Percentiles rank a stretch among this genome's conserved stretches.
These are phyloP conservation scores for Purpureocillium takamizusanense DNA, from an alignment of 2,329 filamentous ascomycete species.

Conservation along the genomic window DNA sequence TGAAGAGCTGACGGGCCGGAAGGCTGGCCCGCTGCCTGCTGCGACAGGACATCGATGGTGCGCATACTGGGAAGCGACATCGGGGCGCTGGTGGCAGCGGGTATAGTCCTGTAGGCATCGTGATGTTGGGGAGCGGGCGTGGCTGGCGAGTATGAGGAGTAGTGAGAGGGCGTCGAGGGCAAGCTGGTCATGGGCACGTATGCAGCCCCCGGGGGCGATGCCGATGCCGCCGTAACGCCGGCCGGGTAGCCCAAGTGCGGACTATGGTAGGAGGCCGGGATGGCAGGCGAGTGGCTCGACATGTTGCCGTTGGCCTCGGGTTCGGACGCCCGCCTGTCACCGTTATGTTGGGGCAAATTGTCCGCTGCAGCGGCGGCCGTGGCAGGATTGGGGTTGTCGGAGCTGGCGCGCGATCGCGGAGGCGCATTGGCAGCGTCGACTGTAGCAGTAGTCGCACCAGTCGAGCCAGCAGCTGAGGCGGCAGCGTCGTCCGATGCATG, in stretches of 20 bases:
- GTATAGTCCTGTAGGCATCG: conserved; percentile 20
- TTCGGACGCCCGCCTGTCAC: conserved; percentile 19
- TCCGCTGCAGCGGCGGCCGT: conserved; percentile 7
- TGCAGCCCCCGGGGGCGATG: conserved; percentile 12
- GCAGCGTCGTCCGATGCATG: background rate
- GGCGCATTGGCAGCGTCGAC: background rate
- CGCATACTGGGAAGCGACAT: conserved; percentile 32
- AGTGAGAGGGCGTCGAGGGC: conserved; percentile 15
- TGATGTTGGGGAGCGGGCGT: conserved; percentile 13
- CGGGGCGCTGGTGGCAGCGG: conserved; percentile 15
- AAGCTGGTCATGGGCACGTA: conserved; percentile 13
- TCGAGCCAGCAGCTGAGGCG: background rate
- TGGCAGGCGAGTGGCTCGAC: conserved; percentile 18
- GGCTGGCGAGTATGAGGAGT: conserved; percentile 20
- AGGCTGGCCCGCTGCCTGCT: conserved; percentile 13
- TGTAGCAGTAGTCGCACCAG: background rate
- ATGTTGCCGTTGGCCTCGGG: conserved; percentile 17
- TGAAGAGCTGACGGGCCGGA: conserved; percentile 13
- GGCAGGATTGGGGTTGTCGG: conserved; percentile 7
- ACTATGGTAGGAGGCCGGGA: conserved; percentile 12
- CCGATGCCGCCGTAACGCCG: conserved; percentile 6
- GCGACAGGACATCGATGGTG: conserved; percentile 25
- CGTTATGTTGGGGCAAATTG: conserved; percentile 18
- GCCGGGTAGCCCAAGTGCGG: conserved; percentile 17
- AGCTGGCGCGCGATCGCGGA: conserved; percentile 1